Evolutionary conservation across 2,329 filamentous ascomycete species (phyloP).

Genomic region (Cryphonectria radicalis): DNA sequence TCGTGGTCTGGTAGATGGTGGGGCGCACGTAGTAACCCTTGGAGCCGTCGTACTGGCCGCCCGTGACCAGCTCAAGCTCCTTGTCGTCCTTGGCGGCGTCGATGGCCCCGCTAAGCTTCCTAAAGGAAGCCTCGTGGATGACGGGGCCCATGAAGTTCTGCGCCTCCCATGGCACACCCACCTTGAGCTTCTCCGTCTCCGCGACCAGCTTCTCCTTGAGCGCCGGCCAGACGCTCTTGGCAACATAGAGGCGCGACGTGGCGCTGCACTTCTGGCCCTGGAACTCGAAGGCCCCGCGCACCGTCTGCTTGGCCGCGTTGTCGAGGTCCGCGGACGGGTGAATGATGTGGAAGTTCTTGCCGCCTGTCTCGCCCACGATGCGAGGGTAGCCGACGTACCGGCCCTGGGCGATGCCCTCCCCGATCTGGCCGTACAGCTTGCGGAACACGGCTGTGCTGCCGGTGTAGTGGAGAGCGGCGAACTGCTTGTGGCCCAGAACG

Average conservation of each 20-base stretch:
- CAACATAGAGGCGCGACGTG: slow-evolving; percentile 59
- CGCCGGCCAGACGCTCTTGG: slow-evolving; percentile 46
- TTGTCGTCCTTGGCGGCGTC: slow-evolving; percentile 49
- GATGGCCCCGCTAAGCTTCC: slow-evolving; percentile 50
- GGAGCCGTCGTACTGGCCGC: slow-evolving; percentile 48
- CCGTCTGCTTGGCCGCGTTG: slow-evolving; percentile 51
- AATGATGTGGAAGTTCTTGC: slow-evolving; percentile 58
- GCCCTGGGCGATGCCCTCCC: slow-evolving; percentile 77
- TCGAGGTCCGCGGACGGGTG: slow-evolving; percentile 51
- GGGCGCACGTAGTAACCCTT: slow-evolving; percentile 52
- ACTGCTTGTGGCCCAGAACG: slow-evolving; percentile 76
- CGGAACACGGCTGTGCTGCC: slow-evolving; percentile 92
- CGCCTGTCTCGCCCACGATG: slow-evolving; percentile 55
- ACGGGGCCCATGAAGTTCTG: slow-evolving; percentile 52
- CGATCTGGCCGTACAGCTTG: slow-evolving; percentile 84
- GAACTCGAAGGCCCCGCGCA: slow-evolving; percentile 55
- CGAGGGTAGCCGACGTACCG: slow-evolving; percentile 76
- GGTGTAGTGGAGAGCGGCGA: slow-evolving; percentile 93
- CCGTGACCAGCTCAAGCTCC: slow-evolving; percentile 47
- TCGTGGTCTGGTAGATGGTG: slow-evolving; percentile 49
- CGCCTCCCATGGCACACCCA: slow-evolving; percentile 40
- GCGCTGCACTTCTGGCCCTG: slow-evolving; percentile 58
- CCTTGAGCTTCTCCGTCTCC: slow-evolving; percentile 40
- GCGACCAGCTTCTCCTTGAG: slow-evolving; percentile 45
- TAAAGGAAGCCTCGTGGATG: slow-evolving; percentile 52